Evolutionary conservation across 2,329 filamentous ascomycete species (phyloP).

Genomic region (Aspergillus sp.): DNA sequence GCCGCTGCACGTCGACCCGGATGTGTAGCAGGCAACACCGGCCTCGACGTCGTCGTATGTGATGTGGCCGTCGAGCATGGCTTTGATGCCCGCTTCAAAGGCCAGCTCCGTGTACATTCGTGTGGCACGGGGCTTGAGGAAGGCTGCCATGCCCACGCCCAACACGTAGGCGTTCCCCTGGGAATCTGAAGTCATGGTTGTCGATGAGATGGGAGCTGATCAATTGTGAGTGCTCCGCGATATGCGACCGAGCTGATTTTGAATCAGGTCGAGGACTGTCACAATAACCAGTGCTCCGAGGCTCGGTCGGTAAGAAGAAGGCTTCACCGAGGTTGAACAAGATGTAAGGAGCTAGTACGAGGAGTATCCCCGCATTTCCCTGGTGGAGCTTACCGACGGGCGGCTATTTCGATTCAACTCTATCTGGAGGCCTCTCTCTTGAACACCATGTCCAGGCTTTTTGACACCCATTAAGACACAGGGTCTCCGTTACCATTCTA

Average conservation of each 20-base stretch:
- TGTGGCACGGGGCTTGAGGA: slow-evolving; percentile 92
- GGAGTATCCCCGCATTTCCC: background rate
- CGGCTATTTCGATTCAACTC: too few relatives aligned
- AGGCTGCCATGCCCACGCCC: slow-evolving; percentile 97
- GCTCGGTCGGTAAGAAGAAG: background rate
- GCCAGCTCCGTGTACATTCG: slow-evolving; percentile 92
- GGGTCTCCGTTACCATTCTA: too few relatives aligned
- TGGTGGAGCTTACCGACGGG: too few relatives aligned
- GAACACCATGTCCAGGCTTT: too few relatives aligned
- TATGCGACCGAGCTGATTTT: background rate
- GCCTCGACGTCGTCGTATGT: slow-evolving; percentile 95
- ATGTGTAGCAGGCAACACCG: slow-evolving; percentile 95
- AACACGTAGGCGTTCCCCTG: slow-evolving; percentile 66
- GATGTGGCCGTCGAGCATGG: slow-evolving; percentile 72
- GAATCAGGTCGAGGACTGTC: background rate
- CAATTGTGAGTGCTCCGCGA: too few relatives aligned
- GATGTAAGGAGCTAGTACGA: background rate
- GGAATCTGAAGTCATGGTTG: background rate
- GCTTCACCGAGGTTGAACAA: background rate
- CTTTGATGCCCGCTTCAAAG: slow-evolving; percentile 86
- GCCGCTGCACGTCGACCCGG: slow-evolving; percentile 88
- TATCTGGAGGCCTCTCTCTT: too few relatives aligned
- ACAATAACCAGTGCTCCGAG: background rate
- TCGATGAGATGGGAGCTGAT: background rate
- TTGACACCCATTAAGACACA: too few relatives aligned